A percentile compares a stretch with the other conserved stretches of the same genome.
These are phyloP conservation scores for Phaeosphaeria sp. DNA, from an alignment of 2,329 filamentous ascomycete genomes.

Conservation along the genomic window DNA sequence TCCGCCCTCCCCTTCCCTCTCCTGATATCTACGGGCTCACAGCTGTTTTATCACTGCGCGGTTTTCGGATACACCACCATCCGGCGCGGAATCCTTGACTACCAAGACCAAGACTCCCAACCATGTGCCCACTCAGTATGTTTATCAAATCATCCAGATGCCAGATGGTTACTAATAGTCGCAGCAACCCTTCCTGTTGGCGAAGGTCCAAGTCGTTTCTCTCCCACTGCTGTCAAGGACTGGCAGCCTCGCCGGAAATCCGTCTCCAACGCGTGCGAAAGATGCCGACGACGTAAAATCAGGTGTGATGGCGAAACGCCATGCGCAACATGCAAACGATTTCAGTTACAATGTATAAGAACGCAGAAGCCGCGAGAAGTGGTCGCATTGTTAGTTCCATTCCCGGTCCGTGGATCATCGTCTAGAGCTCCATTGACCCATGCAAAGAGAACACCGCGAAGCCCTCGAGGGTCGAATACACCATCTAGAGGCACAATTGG, in stretches of 20 bases:
- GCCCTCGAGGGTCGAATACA: conserved; percentile 47
- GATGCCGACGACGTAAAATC: conserved; percentile 46
- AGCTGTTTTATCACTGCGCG: conserved; percentile 16
- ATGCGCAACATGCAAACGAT: conserved; percentile 46
- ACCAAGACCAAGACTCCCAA: conserved; percentile 15
- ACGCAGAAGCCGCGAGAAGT: conserved; percentile 46
- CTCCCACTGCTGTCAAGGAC: conserved; percentile 39
- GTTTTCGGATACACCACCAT: conserved; percentile 28
- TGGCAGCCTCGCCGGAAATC: conserved; percentile 47
- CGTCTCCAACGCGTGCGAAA: conserved; percentile 47
- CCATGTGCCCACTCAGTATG: conserved; percentile 47
- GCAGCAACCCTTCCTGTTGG: conserved; percentile 38
- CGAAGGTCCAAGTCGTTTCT: conserved; percentile 39
- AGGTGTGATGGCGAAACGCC: conserved; percentile 46
- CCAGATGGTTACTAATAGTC: conserved; percentile 15
- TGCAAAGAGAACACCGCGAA: conserved; percentile 42
- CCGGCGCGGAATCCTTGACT: conserved; percentile 39
- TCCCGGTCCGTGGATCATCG: neutral
- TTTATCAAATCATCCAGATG: conserved; percentile 6
- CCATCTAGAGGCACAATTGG: conserved; percentile 45
- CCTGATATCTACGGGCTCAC: conserved; percentile 25
- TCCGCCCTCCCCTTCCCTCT: conserved; percentile 35
- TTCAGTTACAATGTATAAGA: conserved; percentile 44
- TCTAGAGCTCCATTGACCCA: conserved; percentile 13
- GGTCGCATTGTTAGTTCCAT: conserved; percentile 42